Percentiles rank a stretch among this genome's conserved stretches.
phyloP scores from a whole-genome alignment of 768 basidiomycete genomes.

The Macrocybe gigantea region DNA sequence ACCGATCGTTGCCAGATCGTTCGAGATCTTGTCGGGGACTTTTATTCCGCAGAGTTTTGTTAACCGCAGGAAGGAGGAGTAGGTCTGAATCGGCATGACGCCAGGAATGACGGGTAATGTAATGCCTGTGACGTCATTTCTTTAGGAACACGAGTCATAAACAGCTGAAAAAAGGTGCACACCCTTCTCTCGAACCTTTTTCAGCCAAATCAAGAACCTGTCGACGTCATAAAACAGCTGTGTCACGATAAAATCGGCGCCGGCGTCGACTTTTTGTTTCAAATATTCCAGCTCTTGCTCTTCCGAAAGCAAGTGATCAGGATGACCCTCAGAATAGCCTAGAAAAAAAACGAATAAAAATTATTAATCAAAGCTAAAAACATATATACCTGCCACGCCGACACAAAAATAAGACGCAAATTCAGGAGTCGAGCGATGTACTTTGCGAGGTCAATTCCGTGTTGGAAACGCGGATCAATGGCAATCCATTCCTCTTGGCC shows the following conservation, averaged over 20 bases:
- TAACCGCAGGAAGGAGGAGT: constrained; percentile 86
- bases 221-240: constrained; percentile 98
- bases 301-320: constrained; percentile 52
- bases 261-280: constrained; percentile 86
- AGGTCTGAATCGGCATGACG: constrained; percentile 97
- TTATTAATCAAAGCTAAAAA: background rate
- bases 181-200: constrained; percentile 71
- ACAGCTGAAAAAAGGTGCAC: constrained; percentile 11
- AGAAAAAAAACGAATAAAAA: constrained; percentile 6
- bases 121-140: constrained; percentile 55
- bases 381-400: constrained; percentile 78
- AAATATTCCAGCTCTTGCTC: constrained; percentile 64
- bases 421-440: constrained; percentile 79
- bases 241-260: constrained; percentile 93
- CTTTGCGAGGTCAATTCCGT: constrained; percentile 84
- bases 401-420: constrained; percentile 86
- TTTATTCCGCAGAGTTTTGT: constrained; percentile 82
- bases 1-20: constrained; percentile 67
- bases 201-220: constrained; percentile 74
- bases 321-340: constrained; percentile 92
- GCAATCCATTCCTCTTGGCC: constrained; percentile 93
- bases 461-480: constrained; percentile 75
- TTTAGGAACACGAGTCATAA: background rate
- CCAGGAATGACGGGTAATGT: constrained; percentile 88
- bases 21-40: constrained; percentile 63